These are phyloP conservation scores for Monilinia fructigena DNA, from an alignment of 2,329 filamentous ascomycete species.

Conservation along the genomic window DNA sequence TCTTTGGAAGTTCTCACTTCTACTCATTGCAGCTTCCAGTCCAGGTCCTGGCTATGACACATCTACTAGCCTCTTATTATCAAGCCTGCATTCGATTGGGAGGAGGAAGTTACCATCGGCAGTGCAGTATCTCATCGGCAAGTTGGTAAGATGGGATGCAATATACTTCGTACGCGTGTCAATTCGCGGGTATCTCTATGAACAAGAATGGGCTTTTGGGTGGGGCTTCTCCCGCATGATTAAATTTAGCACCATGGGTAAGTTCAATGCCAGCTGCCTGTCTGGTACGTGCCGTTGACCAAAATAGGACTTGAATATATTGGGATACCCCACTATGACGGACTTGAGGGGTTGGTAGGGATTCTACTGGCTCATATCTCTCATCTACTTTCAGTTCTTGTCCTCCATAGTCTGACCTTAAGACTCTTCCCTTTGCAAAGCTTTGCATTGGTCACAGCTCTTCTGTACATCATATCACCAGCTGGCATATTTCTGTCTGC, in stretches of 20 bases:
- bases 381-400: constrained; percentile 73
- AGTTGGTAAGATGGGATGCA: constrained; percentile 76
- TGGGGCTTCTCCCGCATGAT: constrained; percentile 50
- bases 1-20: constrained; percentile 65
- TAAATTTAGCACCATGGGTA: constrained; percentile 34
- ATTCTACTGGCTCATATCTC: constrained; percentile 68
- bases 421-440: constrained; percentile 49
- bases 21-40: constrained; percentile 59
- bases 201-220: constrained; percentile 86
- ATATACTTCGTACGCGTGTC: constrained; percentile 70
- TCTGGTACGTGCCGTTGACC: constrained; percentile 18
- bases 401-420: constrained; percentile 65
- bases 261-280: constrained; percentile 13
- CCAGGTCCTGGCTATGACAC: constrained; percentile 70
- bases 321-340: constrained; percentile 39
- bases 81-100: constrained; percentile 29
- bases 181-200: constrained; percentile 64
- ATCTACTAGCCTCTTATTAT: constrained; percentile 59
- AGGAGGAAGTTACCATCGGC: constrained; percentile 27
- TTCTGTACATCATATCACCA: constrained; percentile 79
- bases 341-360: constrained; percentile 53
- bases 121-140: constrained; percentile 37
- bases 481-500: constrained; percentile 87
- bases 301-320: constrained; percentile 34
- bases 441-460: constrained; percentile 67